Evolutionary conservation across 495 filamentous ascomycete species (phyloP), one percentile per base, ranked within the genome.

Genomic region (Hypoxylon intermedium): DNA sequence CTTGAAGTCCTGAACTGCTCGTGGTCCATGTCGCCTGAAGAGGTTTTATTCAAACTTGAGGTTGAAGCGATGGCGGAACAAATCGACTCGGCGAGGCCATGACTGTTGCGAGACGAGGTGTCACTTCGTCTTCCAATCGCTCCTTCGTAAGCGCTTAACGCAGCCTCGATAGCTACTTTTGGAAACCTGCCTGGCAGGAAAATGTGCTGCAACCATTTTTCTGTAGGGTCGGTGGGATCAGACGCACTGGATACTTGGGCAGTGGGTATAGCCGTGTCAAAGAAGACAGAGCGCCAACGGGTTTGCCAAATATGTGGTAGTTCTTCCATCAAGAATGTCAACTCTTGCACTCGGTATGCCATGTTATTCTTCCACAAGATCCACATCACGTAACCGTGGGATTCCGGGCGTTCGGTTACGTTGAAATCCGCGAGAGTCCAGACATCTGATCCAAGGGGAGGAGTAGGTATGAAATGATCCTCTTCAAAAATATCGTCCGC

Each of bases 351-450:
- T 53, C 88, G 79, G 72, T 92, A 86, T 58, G 87, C 81, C 63
- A 88, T 83, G 68, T 94, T 88, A 74, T 89, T 87, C 76, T 93
- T 88, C 92, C 91, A 93, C 36, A 94, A 74, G 9, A 92, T 82
- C 94, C 94, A 99, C 42, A 82, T 52, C 67, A 91, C 84, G 57
- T 86, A 83, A 13, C 72, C 71, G 9, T 67, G 53, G 5, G 63
- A 51, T 71, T 76, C 61, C 63, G 83, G 66, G 73, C 79, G 70
- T 26, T 70, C 53, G 2, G 70, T 48, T 21, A 96, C 71, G 53
- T 85, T 82, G 71, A 97, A 98, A 61, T 96, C 91, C 9, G 89
- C 88, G 58, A 96, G 78, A 53, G 83, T 94, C 95, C 88, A 99
- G 58, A 90, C 85, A 65, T 92, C 89, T 49, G 87, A 86, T 44